Base-by-base conservation (phyloP, 371 early-diverging fungal species). In the Sporodiniella umbellata region DNA sequence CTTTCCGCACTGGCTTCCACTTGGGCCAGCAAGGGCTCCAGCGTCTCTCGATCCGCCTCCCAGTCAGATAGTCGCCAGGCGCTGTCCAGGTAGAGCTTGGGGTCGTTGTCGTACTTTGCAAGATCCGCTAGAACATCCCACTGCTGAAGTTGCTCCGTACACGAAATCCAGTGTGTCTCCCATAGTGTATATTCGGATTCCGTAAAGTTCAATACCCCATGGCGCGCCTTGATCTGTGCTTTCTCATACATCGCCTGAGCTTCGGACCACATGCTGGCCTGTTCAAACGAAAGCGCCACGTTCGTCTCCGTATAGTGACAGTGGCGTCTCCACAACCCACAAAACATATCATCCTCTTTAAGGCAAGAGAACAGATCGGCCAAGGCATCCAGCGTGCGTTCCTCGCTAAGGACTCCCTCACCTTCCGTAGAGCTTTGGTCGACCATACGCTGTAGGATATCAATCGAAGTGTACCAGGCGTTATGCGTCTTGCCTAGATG, bases 61-160 rank as follows among this genome's bases (percentile, higher is more conserved):
- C 95, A 96, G 67, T 96, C 95, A 22, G 90, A 89, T 17, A 91
- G 59, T 14, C 95, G 81, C 96, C 98, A 98, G 8, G 89, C 88
- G 42, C 93, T 86, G 55, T 96, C 96, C 1, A 97, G 67, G 40
- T 89, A 65, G 17, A 98, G 70, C 23, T 93, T 90, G 0, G 85
- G 76, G 54, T 93, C 87, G 25, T 82, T 80, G 33, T 97, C 97
- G 45, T 92, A 88, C 60, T 93, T 90, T 4, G 95, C 91, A 7
- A 99, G 79, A 30, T 99, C 99, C 2, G 84, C 78, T 43, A 98
- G 71, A 44, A 98, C 84, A 54, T 99, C 99, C 99, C 99, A 99
- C 61, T 95, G 96, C 71, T 99, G 99, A 30, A 99, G 70, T 45
- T 90, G 85, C 59, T 95, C 83, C 0, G 98, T 89, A 53, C 95